Evolutionary conservation across 2,329 filamentous ascomycete species (phyloP), one percentile per base, ranked within the genome.

Genomic region (Westerdykella aurantiaca): DNA sequence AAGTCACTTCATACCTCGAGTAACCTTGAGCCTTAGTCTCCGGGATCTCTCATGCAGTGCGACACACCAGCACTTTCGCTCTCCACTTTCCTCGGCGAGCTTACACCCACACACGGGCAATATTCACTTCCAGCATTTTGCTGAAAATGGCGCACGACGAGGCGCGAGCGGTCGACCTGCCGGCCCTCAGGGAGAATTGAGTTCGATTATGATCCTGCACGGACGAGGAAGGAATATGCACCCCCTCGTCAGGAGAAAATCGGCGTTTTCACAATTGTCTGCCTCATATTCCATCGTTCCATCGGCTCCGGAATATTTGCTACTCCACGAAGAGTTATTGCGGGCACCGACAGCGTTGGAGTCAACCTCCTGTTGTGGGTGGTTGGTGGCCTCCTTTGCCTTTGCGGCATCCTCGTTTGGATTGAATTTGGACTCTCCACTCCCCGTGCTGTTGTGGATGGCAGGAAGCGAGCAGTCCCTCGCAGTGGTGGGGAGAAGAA

Each of bases 401-500:
- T 53, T 14, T 43, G 42, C 25, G 42, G 50, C 9, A 34, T 40
- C 35, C 38, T 41, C 18, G 34, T 49, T 13, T 46, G 45, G 39
- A 39, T 48, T 10, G 49, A 53, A 23, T 49, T 48, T 37, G 51
- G 49, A 16, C 43, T 53, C 29, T 45, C 37, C 10, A 42, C 43
- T n/a, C 51, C 51, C 6, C 34, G 44, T 21, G 39, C 44, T n/a
- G 18, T 38, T n/a, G 38, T 51, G 34, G 40, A 47, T 25, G 49
- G 46, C 12, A 35, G 42, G 18, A 37, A 51, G 23, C 34, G 39
- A 16, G 42, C 40, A 14, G 42, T 50, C 14, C 52, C 52, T 11
- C 45, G 52, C 9, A 53, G 49, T 34, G 52, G 52, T 25, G 52
- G 52, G 14, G 51, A 51, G 21, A 44, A 46, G 29, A 53, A 53